Percentiles rank a stretch among this genome's conserved stretches.
Evolutionary conservation across 2,329 filamentous ascomycete species (phyloP).

Genomic region (Neocucurbitaria cava): DNA sequence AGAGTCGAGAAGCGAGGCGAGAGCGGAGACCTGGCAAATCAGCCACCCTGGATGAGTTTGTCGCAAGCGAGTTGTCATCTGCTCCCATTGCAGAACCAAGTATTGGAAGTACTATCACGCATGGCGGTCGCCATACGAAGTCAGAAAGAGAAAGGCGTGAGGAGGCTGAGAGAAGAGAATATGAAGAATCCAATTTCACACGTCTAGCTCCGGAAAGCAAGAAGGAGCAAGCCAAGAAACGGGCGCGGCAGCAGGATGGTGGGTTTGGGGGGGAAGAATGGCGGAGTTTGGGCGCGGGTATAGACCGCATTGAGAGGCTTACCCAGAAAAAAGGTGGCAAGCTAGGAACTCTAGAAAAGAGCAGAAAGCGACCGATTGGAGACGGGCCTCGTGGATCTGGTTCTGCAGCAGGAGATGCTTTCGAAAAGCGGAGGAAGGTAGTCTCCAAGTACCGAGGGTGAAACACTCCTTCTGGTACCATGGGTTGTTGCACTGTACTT

Average conservation of each 20-base stretch:
- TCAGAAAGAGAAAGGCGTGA: conserved; percentile 76
- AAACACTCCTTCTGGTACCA: neutral
- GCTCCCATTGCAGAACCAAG: conserved; percentile 86
- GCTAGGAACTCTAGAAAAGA: conserved; percentile 74
- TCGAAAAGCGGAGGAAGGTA: conserved; percentile 58
- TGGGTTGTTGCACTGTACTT: neutral
- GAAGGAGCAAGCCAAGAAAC: conserved; percentile 77
- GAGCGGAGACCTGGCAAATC: conserved; percentile 74
- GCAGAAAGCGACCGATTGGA: conserved; percentile 78
- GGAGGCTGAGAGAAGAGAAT: conserved; percentile 80
- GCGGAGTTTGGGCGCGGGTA: conserved; percentile 81
- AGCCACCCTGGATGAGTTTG: conserved; percentile 88
- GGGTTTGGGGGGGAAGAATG: conserved; percentile 94
- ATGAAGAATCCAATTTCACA: conserved; percentile 92
- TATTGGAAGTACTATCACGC: conserved; percentile 87
- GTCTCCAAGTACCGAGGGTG: conserved; percentile 35
- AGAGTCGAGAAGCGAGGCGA: conserved; percentile 66
- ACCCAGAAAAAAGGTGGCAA: conserved; percentile 70
- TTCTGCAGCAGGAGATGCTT: conserved; percentile 74
- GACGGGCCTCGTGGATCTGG: conserved; percentile 75
- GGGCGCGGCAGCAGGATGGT: conserved; percentile 49
- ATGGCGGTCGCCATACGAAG: conserved; percentile 80
- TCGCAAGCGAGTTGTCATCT: conserved; percentile 80
- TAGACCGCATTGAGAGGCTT: conserved; percentile 84
- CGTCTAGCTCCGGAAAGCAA: conserved; percentile 86